Conservation (phyloP, 768 basidiomycete genomes). For the Leccinum longicurvipes region DNA sequence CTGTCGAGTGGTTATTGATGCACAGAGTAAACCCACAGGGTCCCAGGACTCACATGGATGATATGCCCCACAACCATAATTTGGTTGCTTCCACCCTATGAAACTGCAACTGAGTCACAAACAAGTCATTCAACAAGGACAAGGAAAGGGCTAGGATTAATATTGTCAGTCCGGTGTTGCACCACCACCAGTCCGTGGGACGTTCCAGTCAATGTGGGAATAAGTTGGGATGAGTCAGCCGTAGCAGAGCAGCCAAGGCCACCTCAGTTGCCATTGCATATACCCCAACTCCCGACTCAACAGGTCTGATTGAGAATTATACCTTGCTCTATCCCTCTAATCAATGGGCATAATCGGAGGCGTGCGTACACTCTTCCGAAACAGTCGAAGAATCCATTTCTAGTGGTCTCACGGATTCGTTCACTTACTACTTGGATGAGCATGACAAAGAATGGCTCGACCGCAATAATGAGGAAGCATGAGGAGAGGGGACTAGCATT, state of each 20-base stretch:
- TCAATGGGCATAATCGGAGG: constrained; percentile 72
- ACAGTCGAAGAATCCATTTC: constrained; percentile 75
- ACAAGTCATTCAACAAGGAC: constrained; percentile 87
- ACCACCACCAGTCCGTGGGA: constrained; percentile 39
- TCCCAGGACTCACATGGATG: too few relatives aligned
- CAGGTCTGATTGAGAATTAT: constrained; percentile 75
- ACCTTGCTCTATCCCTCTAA: constrained; percentile 66
- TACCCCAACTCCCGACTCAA: constrained; percentile 93
- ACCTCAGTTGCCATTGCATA: constrained; percentile 52
- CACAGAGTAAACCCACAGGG: too few relatives aligned
- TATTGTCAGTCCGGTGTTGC: constrained; percentile 58
- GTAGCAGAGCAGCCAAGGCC: constrained; percentile 31
- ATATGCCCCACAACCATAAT: constrained; percentile 82
- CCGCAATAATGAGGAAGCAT: constrained; percentile 82
- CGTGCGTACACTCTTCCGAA: constrained; percentile 79
- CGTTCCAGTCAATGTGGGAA: constrained; percentile 39
- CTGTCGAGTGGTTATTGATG: too few relatives aligned
- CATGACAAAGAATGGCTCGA: constrained; percentile 94
- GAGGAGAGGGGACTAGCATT: constrained; percentile 80
- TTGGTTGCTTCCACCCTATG: constrained; percentile 74
- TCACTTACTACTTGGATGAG: constrained; percentile 94
- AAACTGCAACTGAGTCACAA: constrained; percentile 88
- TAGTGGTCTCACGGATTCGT: constrained; percentile 65
- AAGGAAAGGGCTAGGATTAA: constrained; percentile 79
- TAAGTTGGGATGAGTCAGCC: too few relatives aligned